These are phyloP conservation scores for Xylariaceae sp. DNA, from an alignment of 2,329 filamentous ascomycete genomes.

Conservation along the genomic window DNA sequence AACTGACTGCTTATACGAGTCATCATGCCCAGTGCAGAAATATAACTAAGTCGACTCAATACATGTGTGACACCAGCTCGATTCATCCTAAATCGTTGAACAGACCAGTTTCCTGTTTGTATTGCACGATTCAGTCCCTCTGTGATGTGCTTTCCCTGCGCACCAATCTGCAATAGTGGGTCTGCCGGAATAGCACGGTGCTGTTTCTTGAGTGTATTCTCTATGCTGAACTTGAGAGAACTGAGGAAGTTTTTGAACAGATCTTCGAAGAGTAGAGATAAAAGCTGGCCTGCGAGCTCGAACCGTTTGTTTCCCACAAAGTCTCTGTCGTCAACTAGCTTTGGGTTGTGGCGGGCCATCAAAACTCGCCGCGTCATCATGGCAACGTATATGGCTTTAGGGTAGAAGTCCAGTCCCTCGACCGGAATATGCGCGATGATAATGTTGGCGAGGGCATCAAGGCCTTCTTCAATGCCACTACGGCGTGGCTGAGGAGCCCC, in stretches of 20 bases:
- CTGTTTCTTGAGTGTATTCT: constrained; percentile 94
- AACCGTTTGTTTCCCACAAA: constrained; percentile 98
- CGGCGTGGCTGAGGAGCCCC: constrained; percentile 63
- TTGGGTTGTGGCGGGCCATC: constrained; percentile 89
- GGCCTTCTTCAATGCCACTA: constrained; percentile 86
- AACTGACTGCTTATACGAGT: constrained; percentile 98
- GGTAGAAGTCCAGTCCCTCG: constrained; percentile 88
- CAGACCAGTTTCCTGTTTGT: constrained; percentile 95
- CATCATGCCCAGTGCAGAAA: constrained; percentile 98
- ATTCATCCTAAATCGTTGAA: constrained; percentile 99
- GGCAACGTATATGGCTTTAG: constrained; percentile 95
- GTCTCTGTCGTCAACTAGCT: constrained; percentile 92
- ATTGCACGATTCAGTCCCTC: constrained; percentile 94
- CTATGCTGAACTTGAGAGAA: constrained; percentile 89
- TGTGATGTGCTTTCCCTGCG: constrained; percentile 86
- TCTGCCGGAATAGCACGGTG: constrained; percentile 89
- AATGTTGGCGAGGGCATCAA: constrained; percentile 90
- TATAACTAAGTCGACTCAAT: constrained; percentile 92
- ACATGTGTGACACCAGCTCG: constrained; percentile 96
- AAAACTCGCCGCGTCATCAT: constrained; percentile 97
- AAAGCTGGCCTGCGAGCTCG: constrained; percentile 90
- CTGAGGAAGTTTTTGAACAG: constrained; percentile 94
- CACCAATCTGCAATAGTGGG: constrained; percentile 81
- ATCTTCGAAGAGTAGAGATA: constrained; percentile 95
- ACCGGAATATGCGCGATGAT: constrained; percentile 96